phyloP scores from a whole-genome alignment of 2,329 filamentous ascomycete species.

The Aureobasidium sp. region DNA sequence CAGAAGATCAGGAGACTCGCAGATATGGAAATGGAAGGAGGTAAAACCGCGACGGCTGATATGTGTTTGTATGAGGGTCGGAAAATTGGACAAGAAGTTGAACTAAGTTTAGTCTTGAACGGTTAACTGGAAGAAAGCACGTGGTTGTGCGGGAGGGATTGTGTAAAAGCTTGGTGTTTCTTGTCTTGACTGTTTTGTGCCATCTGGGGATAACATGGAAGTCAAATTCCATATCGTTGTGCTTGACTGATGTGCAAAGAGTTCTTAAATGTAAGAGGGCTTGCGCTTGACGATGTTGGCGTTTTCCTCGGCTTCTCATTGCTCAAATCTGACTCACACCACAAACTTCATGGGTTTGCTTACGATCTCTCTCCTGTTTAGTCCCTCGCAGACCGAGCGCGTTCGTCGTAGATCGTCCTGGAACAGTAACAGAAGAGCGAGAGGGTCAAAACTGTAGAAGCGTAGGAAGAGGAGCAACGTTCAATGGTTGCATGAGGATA shows the following conservation, averaged over 20 bases:
- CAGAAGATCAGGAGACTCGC: not conserved
- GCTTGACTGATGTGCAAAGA: not conserved
- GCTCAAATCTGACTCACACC: too few relatives aligned
- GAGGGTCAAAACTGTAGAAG: too few relatives aligned
- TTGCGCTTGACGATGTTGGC: not conserved
- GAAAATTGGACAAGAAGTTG: too few relatives aligned
- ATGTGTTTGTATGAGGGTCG: not conserved
- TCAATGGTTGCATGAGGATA: too few relatives aligned
- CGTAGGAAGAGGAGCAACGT: too few relatives aligned
- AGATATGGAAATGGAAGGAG: too few relatives aligned
- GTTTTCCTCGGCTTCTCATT: not conserved
- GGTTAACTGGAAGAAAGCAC: not conserved
- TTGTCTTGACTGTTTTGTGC: not conserved
- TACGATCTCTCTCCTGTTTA: too few relatives aligned
- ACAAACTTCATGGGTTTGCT: too few relatives aligned
- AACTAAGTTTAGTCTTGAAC: not conserved
- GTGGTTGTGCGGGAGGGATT: not conserved
- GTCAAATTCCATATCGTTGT: not conserved
- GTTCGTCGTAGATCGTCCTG: too few relatives aligned
- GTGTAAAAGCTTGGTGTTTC: not conserved
- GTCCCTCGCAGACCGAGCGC: too few relatives aligned
- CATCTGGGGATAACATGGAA: not conserved
- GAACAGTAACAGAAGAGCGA: too few relatives aligned
- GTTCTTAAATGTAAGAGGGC: too few relatives aligned
- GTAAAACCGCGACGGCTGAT: not conserved